Base-by-base conservation (phyloP, 2,329 filamentous ascomycete genomes). In the Nigrospora sphaerica region DNA sequence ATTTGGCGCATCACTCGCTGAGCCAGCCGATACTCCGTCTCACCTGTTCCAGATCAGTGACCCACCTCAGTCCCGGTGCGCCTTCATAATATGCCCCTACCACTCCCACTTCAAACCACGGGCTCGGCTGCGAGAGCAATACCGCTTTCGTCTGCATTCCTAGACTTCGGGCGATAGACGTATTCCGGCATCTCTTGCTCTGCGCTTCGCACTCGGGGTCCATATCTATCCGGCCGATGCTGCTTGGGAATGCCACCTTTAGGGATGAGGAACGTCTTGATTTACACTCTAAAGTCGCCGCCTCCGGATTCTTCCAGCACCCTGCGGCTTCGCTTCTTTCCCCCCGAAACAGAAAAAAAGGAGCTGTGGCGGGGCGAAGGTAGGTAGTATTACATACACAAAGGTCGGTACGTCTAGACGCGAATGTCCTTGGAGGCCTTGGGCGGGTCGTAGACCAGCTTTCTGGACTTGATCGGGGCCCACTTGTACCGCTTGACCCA, bases 401-500 rank as follows among this genome's bases (percentile, higher is more conserved):
- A 50, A 43, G 34, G 45, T 46, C 46, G 45, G 38, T 44, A 49
- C 54, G 31, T 52, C 48, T 71, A 79, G 59, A 64, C 66, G 63
- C 77, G 76, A 56, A 69, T 61, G 45, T 60, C 60, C 61, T 71
- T 71, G 61, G 63, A 65, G 52, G 69, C 70, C 64, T 76, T 74
- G 46, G 89, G 89, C 53, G 89, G 88, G 66, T 83, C 86, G 74
- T 95, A 95, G 59, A 83, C 77, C 60, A 97, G 75, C 85, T 97
- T 95, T 65, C 93, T 85, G 61, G 90, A 86, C 86, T 98, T 98
- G 70, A 98, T 75, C 62, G 87, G 84, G 50, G 90, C 80, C 93
- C 93, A 98, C 83, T 97, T 98, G 85, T 98, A 98, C 75, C 91
- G 85, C 87, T 98, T 98, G 56, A 97, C 86, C 90, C 91, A 98